These are phyloP conservation scores for Mucor saturninus DNA, from an alignment of 371 early-diverging fungal genomes.

Conservation along the genomic window DNA sequence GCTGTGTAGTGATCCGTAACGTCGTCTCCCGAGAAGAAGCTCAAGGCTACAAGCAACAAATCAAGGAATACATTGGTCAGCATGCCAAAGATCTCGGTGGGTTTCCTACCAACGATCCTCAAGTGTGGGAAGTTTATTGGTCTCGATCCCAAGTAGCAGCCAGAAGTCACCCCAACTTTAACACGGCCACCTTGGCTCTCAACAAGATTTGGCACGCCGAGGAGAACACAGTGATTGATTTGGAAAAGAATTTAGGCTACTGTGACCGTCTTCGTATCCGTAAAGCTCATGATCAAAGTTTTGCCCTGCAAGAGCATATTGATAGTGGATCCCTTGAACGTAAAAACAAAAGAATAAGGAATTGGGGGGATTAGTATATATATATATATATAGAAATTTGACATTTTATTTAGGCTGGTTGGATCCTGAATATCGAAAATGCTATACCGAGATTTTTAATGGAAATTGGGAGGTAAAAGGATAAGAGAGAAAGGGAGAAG, in stretches of 20 bases:
- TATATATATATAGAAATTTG: background rate
- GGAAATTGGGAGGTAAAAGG: constrained; percentile 32
- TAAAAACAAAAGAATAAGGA: background rate
- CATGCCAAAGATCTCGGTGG: constrained; percentile 34
- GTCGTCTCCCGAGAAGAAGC: constrained; percentile 38
- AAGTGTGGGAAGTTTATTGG: constrained; percentile 51
- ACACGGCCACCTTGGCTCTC: constrained; percentile 32
- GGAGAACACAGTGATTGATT: constrained; percentile 31
- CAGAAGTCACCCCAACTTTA: constrained; percentile 39
- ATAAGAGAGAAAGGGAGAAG: background rate
- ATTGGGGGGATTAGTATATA: too few relatives aligned
- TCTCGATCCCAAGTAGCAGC: constrained; percentile 33
- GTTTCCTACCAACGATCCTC: constrained; percentile 40
- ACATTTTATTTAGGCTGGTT: constrained; percentile 21
- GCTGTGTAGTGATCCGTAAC: constrained; percentile 40
- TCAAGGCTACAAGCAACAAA: constrained; percentile 35
- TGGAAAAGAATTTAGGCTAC: constrained; percentile 40
- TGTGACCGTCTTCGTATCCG: constrained; percentile 50
- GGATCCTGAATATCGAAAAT: constrained; percentile 33
- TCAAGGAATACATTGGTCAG: constrained; percentile 32
- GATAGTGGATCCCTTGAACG: constrained; percentile 48
- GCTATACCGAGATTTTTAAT: constrained; percentile 26
- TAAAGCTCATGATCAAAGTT: constrained; percentile 34
- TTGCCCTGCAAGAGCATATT: constrained; percentile 42
- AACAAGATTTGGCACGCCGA: constrained; percentile 42